Evolutionary conservation across 352 stramenopile genomes (phyloP).

Genomic region (Globisporangium paroecandrum): DNA sequence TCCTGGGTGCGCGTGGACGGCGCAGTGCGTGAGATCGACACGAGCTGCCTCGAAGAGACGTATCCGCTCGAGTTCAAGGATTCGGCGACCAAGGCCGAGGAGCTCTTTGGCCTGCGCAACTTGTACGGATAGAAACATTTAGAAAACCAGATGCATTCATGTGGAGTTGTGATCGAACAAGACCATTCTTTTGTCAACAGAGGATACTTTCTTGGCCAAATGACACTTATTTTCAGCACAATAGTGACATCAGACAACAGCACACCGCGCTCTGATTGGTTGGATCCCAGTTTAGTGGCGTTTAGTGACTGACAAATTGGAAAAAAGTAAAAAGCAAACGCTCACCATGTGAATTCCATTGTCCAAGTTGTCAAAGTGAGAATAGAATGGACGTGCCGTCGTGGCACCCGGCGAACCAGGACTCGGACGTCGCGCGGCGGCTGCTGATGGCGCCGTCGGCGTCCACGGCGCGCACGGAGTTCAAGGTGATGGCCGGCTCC

Average conservation of each 20-base stretch:
- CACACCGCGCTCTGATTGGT: neutral
- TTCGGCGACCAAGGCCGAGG: conserved; percentile 21
- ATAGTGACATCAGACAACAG: neutral
- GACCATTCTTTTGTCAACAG: too few species aligned
- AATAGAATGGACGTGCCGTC: conserved; percentile 61
- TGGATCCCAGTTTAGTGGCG: neutral
- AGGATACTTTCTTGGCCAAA: neutral
- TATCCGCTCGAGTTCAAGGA: conserved; percentile 45
- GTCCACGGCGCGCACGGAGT: conserved; percentile 47
- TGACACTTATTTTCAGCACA: neutral
- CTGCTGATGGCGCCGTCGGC: conserved; percentile 19
- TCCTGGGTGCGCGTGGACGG: conserved; percentile 65
- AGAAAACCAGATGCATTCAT: neutral
- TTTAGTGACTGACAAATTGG: too few species aligned
- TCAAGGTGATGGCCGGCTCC: conserved; percentile 63
- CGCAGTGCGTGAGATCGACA: conserved; percentile 57
- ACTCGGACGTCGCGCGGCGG: conserved; percentile 34
- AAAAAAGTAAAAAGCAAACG: too few species aligned
- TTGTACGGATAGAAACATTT: conserved; percentile 34
- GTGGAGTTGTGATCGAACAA: too few species aligned
- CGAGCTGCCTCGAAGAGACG: conserved; percentile 57
- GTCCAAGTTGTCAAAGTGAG: neutral
- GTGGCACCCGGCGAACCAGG: conserved; percentile 72
- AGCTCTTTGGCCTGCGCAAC: conserved; percentile 38
- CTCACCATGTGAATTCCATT: neutral